These are phyloP conservation scores for Keqinozyma sinolaborantium DNA, from an alignment of 1,139 yeast species.

Conservation along the genomic window DNA sequence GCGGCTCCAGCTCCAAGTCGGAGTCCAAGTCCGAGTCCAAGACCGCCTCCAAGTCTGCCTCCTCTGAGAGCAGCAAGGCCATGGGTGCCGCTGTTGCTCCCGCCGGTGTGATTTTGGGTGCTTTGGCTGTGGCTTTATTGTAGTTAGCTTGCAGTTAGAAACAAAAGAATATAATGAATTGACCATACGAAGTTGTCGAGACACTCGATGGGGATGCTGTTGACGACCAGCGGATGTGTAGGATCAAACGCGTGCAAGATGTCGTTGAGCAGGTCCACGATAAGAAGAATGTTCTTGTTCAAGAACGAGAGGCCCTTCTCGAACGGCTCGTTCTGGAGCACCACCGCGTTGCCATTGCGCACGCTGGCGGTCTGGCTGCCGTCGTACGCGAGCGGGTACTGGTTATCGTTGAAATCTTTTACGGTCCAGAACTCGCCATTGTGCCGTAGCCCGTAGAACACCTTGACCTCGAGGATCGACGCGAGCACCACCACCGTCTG, in stretches of 20 bases:
- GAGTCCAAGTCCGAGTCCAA: slow-evolving; percentile 1
- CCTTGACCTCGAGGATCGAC: slow-evolving; percentile 19
- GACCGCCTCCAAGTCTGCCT: neutral
- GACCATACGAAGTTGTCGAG: slow-evolving; percentile 43
- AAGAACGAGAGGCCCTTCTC: slow-evolving; percentile 33
- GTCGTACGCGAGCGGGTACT: slow-evolving; percentile 24
- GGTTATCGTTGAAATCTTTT: slow-evolving; percentile 19
- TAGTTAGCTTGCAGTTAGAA: slow-evolving; percentile 28
- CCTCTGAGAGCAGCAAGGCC: slow-evolving; percentile 8
- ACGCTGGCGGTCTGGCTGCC: slow-evolving; percentile 18
- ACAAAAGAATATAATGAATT: slow-evolving; percentile 33
- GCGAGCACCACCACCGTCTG: slow-evolving; percentile 24
- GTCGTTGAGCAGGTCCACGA: slow-evolving; percentile 22
- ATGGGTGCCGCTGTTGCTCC: slow-evolving; percentile 21
- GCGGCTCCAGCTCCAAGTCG: slow-evolving; percentile 3
- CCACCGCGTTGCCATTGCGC: slow-evolving; percentile 8
- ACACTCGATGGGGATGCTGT: slow-evolving; percentile 36
- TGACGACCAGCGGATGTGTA: slow-evolving; percentile 6
- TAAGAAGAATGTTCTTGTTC: slow-evolving; percentile 26
- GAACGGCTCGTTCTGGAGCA: slow-evolving; percentile 23
- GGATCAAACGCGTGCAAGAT: slow-evolving; percentile 7
- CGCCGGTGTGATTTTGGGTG: slow-evolving; percentile 34
- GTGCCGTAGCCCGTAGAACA: slow-evolving; percentile 25
- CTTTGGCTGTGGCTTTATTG: slow-evolving; percentile 32
- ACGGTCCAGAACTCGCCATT: slow-evolving; percentile 23